A percentile compares a stretch with the other conserved stretches of the same genome.
Evolutionary conservation across 2,329 filamentous ascomycete species (phyloP).

Genomic region (Talaromyces amestolkiae): DNA sequence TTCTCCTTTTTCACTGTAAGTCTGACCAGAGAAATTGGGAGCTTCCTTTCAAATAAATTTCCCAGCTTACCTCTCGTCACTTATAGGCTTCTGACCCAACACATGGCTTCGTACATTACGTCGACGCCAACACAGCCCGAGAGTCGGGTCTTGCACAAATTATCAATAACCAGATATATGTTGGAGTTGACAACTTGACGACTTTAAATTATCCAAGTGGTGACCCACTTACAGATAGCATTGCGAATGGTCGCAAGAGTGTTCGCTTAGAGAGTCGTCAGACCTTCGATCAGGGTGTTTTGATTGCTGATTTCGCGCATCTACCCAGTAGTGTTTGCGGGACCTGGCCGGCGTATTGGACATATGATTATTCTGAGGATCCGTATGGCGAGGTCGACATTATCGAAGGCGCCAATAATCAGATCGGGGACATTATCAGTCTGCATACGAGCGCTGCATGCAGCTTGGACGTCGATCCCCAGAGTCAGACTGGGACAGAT

Average conservation of each 20-base stretch:
- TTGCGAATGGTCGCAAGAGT: slow-evolving; percentile 45
- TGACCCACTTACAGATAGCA: slow-evolving; percentile 58
- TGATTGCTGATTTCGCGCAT: slow-evolving; percentile 49
- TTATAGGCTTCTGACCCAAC: slow-evolving; percentile 63
- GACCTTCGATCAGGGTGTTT: slow-evolving; percentile 45
- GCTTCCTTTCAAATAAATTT: background rate
- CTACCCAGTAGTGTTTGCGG: slow-evolving; percentile 50
- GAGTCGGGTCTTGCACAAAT: slow-evolving; percentile 55
- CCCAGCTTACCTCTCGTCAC: background rate
- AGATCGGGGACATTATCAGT: slow-evolving; percentile 60
- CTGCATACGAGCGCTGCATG: slow-evolving; percentile 66
- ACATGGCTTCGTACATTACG: slow-evolving; percentile 70
- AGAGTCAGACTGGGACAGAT: slow-evolving; percentile 47
- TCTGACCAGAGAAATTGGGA: background rate
- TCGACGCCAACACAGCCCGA: slow-evolving; percentile 57
- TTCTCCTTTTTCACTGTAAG: slow-evolving; percentile 53
- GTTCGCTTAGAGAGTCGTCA: slow-evolving; percentile 47
- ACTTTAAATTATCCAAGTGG: slow-evolving; percentile 59
- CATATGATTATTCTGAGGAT: slow-evolving; percentile 20
- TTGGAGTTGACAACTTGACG: slow-evolving; percentile 66
- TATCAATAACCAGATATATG: slow-evolving; percentile 58
- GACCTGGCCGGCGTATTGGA: slow-evolving; percentile 53
- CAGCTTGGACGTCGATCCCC: slow-evolving; percentile 50
- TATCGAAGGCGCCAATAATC: slow-evolving; percentile 70
- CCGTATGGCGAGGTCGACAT: slow-evolving; percentile 72